A percentile compares a stretch with the other conserved stretches of the same genome.
Evolutionary conservation across 306 rosid genomes (phyloP).

Genomic region (Heteromeles arbutifolia): DNA sequence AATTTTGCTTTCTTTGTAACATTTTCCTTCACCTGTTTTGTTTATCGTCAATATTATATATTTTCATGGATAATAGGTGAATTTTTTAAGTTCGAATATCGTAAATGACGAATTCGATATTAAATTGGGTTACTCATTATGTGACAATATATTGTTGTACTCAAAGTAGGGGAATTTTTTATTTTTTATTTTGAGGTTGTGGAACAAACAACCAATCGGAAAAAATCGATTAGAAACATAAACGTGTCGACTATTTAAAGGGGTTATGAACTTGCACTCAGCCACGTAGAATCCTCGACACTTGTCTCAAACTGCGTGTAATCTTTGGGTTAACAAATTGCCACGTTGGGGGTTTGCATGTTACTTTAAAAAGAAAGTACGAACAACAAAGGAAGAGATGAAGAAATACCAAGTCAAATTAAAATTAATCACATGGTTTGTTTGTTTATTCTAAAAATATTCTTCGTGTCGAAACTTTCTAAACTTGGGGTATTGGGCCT

Average conservation of each 20-base stretch:
- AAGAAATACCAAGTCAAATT: neutral
- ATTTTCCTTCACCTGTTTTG: too few species aligned
- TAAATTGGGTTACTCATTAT: too few species aligned
- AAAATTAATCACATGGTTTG: neutral
- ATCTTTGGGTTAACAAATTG: neutral
- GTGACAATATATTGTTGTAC: too few species aligned
- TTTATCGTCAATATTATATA: too few species aligned
- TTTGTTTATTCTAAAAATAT: neutral
- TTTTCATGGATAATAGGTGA: too few species aligned
- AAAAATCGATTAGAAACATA: neutral
- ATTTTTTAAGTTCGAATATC: too few species aligned
- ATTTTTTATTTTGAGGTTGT: neutral
- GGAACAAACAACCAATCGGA: neutral
- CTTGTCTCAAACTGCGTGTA: neutral
- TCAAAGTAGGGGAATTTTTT: too few species aligned
- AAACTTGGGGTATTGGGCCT: neutral
- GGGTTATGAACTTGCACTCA: neutral
- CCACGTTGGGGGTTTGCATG: neutral
- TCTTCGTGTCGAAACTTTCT: too few species aligned
- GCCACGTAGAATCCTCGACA: neutral
- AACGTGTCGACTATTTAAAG: neutral
- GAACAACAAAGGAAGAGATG: too few species aligned
- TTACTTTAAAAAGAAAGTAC: too few species aligned
- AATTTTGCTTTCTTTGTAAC: too few species aligned
- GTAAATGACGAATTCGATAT: too few species aligned